Conservation (phyloP, 2,329 filamentous ascomycete species). For the Botrytis fragariae region DNA sequence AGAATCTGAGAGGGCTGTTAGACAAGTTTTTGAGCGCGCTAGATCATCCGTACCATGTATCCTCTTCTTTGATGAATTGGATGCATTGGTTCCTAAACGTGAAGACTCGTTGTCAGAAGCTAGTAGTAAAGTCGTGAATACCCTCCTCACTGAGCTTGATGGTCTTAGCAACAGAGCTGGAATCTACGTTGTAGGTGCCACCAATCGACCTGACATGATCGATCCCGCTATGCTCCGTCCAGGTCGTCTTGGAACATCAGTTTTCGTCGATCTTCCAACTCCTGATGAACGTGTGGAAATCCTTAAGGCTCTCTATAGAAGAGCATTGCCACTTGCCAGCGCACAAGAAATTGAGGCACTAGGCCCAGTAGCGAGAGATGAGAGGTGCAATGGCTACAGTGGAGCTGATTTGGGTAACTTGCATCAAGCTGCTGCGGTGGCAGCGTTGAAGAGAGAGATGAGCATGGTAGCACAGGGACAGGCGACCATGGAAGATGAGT, state of each 20-base stretch:
- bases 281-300: slow-evolving; percentile 82
- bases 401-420: slow-evolving; percentile 62
- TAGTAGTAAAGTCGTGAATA: slow-evolving; percentile 87
- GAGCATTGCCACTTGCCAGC: slow-evolving; percentile 50
- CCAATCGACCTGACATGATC: slow-evolving; percentile 94
- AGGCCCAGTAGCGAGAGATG: slow-evolving; percentile 62
- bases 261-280: slow-evolving; percentile 85
- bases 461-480: slow-evolving; percentile 18
- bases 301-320: slow-evolving; percentile 63
- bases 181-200: slow-evolving; percentile 92
- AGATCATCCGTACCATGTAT: slow-evolving; percentile 86
- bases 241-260: slow-evolving; percentile 79
- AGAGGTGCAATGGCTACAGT: slow-evolving; percentile 73
- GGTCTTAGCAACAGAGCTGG: slow-evolving; percentile 76
- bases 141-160: slow-evolving; percentile 89
- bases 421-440: slow-evolving; percentile 39
- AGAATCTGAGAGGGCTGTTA: slow-evolving; percentile 88
- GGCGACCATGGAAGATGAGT: slow-evolving; percentile 20
- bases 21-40: slow-evolving; percentile 87
- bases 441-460: slow-evolving; percentile 38
- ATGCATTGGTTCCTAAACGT: slow-evolving; percentile 83
- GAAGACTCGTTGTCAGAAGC: slow-evolving; percentile 78
- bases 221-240: slow-evolving; percentile 93
- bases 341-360: slow-evolving; percentile 55
- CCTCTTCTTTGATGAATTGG: slow-evolving; percentile 96